Evolutionary conservation across 2,329 filamentous ascomycete genomes (phyloP).

Genomic region (Penicillium brasilianum): DNA sequence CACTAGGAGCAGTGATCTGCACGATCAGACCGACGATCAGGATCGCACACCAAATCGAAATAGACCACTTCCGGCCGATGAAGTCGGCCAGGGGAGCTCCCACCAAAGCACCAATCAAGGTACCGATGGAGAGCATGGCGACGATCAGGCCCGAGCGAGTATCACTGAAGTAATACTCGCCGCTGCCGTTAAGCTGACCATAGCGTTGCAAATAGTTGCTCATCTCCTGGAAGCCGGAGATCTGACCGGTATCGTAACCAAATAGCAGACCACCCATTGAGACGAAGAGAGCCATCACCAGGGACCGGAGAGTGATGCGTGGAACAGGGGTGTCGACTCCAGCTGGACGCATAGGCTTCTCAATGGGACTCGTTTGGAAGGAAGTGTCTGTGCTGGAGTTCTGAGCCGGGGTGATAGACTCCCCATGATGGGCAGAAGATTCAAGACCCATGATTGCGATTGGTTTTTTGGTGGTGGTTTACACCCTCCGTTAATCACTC

Average conservation of each 20-base stretch:
- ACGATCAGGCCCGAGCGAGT: constrained; percentile 51
- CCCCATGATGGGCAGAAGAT: constrained; percentile 37
- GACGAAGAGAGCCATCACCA: constrained; percentile 51
- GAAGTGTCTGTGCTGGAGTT: constrained; percentile 35
- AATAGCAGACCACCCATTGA: constrained; percentile 55
- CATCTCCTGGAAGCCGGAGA: constrained; percentile 52
- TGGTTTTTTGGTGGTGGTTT: background rate
- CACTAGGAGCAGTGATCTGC: constrained; percentile 47
- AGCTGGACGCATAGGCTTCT: constrained; percentile 30
- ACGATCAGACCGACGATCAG: constrained; percentile 50
- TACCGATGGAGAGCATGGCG: constrained; percentile 50
- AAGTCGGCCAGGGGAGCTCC: constrained; percentile 50
- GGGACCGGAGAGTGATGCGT: constrained; percentile 43
- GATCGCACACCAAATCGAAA: constrained; percentile 48
- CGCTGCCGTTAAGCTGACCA: constrained; percentile 39
- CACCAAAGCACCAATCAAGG: constrained; percentile 47
- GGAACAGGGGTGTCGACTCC: constrained; percentile 41
- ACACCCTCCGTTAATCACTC: background rate
- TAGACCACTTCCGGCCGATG: constrained; percentile 51
- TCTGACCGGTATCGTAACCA: constrained; percentile 53
- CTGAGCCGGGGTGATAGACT: constrained; percentile 37
- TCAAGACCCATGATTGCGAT: constrained; percentile 37
- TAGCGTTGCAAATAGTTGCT: constrained; percentile 48
- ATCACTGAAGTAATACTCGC: constrained; percentile 45
- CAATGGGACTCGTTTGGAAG: constrained; percentile 19